Evolutionary conservation across 148 eudicot genomes (phyloP), one percentile per base, ranked within the genome.

Genomic region (Persicaria maculosa): DNA sequence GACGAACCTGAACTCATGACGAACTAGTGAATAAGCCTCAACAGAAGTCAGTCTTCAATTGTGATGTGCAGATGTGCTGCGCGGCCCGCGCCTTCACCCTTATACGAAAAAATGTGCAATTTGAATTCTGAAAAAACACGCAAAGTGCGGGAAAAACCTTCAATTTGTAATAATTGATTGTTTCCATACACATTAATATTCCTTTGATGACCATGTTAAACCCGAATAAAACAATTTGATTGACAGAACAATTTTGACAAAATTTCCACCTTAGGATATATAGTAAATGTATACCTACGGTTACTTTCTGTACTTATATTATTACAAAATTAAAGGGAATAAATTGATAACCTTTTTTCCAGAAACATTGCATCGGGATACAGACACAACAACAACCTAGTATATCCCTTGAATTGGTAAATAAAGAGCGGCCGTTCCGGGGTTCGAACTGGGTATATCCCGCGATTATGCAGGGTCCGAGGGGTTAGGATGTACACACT

Each of bases 1-100:
- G 68, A 25, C 68, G 7, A 10, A 62, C 68, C 68, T 62, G 68
- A 4, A 62, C 15, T 11, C 68, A 62, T 62, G 68, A 44, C 68
- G 5, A 62, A 62, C 44, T 31, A 62, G 12, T 4, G n/a, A 62
- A 62, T 43, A 10, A 7, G 8, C 68, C 16, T 14, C 4, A 25
- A 4, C 5, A 62, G 16, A 31, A 11, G 44, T 4, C 44, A 11
- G 12, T 14, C 44, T 31, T 31, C 44, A 31, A 22, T 25, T 62
- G 44, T 16, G 31, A 62, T 31, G 44, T 31, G 40, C 3, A 31
- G 40, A 31, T 31, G 40, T 31, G 40, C 40, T 3, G 40, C 40
- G 14, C 44, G 3, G 68, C 68, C 44, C 4, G 12, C 9, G 20
- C 11, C 64, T 1, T 58, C 40, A 7, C 31, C 22, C 65, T 59